phyloP scores from a whole-genome alignment of 1,139 yeast species.

The Yarrowia galli region DNA sequence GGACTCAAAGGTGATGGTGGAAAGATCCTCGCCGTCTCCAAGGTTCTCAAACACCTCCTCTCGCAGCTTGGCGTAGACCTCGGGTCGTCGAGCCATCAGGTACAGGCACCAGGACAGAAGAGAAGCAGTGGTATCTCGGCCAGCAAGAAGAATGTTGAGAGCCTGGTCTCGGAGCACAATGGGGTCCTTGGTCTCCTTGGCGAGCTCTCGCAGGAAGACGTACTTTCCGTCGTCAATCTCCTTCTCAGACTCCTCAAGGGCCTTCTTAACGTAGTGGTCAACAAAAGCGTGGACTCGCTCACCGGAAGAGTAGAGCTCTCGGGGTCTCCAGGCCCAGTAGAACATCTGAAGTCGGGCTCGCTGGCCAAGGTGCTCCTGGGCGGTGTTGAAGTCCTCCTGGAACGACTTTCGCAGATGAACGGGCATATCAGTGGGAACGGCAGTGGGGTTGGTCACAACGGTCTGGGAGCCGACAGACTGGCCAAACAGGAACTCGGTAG shows the following conservation, averaged over 20 bases:
- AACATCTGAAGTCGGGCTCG: constrained; percentile 38
- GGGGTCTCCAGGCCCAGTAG: constrained; percentile 39
- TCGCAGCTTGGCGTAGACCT: constrained; percentile 48
- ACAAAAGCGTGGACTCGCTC: constrained; percentile 47
- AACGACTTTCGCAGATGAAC: constrained; percentile 36
- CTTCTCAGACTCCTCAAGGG: constrained; percentile 42
- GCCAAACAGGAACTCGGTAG: constrained; percentile 67
- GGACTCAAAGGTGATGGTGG: constrained; percentile 55
- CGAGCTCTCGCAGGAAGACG: constrained; percentile 55
- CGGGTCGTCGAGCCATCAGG: constrained; percentile 59
- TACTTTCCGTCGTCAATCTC: constrained; percentile 40
- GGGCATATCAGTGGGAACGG: constrained; percentile 44
- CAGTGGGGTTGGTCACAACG: constrained; percentile 33
- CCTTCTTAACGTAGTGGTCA: constrained; percentile 48
- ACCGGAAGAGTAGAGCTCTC: constrained; percentile 41
- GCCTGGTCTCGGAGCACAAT: constrained; percentile 58
- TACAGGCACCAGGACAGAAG: constrained; percentile 56
- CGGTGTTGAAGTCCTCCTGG: constrained; percentile 39
- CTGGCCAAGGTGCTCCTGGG: constrained; percentile 39
- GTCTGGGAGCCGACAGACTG: constrained; percentile 54
- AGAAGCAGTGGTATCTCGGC: constrained; percentile 63
- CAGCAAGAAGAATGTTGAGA: constrained; percentile 60
- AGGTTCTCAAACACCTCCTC: constrained; percentile 45
- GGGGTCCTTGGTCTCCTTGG: constrained; percentile 59
- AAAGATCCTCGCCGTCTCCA: constrained; percentile 44